Evolutionary conservation across 176 grass and related monocot species (phyloP).

Genomic region (Chrysopogon serrulatus): DNA sequence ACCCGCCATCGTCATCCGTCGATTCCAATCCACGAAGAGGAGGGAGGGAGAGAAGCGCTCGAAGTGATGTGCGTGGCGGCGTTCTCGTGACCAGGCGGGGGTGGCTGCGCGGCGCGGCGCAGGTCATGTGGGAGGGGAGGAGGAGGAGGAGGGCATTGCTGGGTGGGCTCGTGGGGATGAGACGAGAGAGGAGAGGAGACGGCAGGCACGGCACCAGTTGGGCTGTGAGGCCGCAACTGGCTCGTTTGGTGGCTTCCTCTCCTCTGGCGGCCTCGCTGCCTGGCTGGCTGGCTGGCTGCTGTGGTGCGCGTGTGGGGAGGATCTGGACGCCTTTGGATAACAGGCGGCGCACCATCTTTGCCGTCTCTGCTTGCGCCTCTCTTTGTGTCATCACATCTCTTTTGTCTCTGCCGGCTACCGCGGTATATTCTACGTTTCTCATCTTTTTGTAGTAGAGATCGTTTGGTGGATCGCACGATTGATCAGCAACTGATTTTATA

Average conservation of each 20-base stretch:
- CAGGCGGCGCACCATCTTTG: conserved; percentile 3
- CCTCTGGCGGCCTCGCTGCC: conserved; percentile 13
- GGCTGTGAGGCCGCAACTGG: background rate
- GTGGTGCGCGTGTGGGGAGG: conserved; percentile 1
- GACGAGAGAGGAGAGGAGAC: background rate
- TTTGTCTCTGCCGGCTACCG: background rate
- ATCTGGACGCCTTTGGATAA: background rate
- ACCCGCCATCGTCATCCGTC: conserved; percentile 5
- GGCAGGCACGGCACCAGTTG: conserved; percentile 1
- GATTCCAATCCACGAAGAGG: background rate
- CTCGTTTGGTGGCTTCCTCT: conserved; percentile 7
- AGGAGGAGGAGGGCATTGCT: conserved; percentile 6
- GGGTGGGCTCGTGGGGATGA: background rate
- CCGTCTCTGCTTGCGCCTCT: background rate
- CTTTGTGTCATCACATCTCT: background rate
- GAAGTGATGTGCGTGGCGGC: background rate
- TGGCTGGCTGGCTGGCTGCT: background rate
- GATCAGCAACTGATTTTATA: no score
- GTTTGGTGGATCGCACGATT: no score
- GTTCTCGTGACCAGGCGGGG: background rate
- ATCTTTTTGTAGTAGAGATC: no score
- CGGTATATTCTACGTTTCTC: background rate
- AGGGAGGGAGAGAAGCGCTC: background rate
- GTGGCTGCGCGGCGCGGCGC: background rate
- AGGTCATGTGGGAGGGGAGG: conserved; percentile 6